A percentile compares a stretch with the other conserved stretches of the same genome.
These are phyloP conservation scores for Raphidocelis subcapitata DNA, from an alignment of 139 green algal genomes.

Conservation along the genomic window DNA sequence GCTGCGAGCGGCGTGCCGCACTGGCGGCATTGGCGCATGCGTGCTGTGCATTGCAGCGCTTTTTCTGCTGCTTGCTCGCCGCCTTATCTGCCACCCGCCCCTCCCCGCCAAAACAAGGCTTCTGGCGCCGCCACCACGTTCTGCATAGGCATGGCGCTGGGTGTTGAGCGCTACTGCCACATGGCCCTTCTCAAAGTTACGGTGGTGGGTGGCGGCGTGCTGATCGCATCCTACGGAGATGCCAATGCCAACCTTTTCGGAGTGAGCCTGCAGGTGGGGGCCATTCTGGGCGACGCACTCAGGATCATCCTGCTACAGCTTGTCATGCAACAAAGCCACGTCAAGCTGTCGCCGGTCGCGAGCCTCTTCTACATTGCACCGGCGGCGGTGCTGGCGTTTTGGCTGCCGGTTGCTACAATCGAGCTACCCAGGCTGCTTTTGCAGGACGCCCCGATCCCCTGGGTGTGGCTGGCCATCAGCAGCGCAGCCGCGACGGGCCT, in stretches of 20 bases:
- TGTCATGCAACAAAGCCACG: conserved; percentile 27
- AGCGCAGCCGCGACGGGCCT: conserved; percentile 4
- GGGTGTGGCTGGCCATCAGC: background rate
- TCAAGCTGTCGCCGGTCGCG: conserved; percentile 9
- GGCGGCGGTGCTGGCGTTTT: background rate
- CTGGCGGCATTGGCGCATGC: no score
- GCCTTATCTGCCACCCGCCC: background rate
- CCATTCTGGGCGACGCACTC: conserved; percentile 42
- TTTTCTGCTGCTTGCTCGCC: no score
- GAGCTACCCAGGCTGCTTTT: background rate
- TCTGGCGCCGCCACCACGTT: conserved; percentile 34
- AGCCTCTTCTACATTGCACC: conserved; percentile 14
- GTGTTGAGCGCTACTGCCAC: conserved; percentile 29
- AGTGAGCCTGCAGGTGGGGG: conserved; percentile 47
- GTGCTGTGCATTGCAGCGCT: no score
- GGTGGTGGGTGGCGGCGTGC: conserved; percentile 39
- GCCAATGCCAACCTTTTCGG: conserved; percentile 46
- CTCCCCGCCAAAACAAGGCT: background rate
- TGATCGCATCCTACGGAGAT: conserved; percentile 49
- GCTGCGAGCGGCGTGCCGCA: no score
- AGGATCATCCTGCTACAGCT: conserved; percentile 40
- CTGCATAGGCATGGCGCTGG: conserved; percentile 18
- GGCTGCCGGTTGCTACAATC: background rate
- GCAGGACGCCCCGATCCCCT: background rate
- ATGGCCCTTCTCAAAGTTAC: conserved; percentile 28